Evolutionary conservation across 768 basidiomycete genomes (phyloP).

Genomic region (Xerocomellus chrysenteron): DNA sequence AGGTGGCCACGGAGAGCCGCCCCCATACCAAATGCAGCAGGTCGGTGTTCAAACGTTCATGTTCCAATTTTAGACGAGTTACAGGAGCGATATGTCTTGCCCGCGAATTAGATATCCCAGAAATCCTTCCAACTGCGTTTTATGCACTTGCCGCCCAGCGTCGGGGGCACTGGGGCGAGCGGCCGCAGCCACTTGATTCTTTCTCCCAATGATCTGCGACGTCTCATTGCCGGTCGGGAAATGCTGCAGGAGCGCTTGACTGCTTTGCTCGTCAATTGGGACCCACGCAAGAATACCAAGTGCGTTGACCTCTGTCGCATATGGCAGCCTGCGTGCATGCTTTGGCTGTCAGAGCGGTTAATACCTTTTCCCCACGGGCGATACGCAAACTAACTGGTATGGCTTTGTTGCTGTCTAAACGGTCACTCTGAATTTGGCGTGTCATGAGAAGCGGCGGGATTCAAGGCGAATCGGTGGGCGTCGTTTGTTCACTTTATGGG

Average conservation of each 20-base stretch:
- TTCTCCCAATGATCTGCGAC: slow-evolving; percentile 28
- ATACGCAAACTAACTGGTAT: neutral
- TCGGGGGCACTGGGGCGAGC: slow-evolving; percentile 27
- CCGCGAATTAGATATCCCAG: slow-evolving; percentile 34
- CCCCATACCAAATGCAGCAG: slow-evolving; percentile 32
- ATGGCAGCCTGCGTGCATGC: slow-evolving; percentile 5
- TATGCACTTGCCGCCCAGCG: slow-evolving; percentile 38
- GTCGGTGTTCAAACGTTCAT: slow-evolving; percentile 23
- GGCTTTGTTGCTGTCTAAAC: neutral
- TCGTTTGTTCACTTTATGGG: too few relatives aligned
- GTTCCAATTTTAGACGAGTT: neutral
- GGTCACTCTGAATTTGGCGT: neutral
- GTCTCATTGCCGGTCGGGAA: slow-evolving; percentile 34
- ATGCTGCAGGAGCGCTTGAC: slow-evolving; percentile 26
- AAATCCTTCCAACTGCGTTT: slow-evolving; percentile 41
- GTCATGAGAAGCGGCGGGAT: too few relatives aligned
- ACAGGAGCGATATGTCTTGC: slow-evolving; percentile 37
- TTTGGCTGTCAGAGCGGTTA: slow-evolving; percentile 11
- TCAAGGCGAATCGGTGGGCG: too few relatives aligned
- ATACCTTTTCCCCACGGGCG: neutral
- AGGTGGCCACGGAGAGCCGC: slow-evolving; percentile 33
- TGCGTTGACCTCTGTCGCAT: neutral
- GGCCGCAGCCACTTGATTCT: slow-evolving; percentile 32
- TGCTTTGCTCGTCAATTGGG: slow-evolving; percentile 13
- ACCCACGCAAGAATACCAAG: neutral